Evolutionary conservation across 768 basidiomycete species (phyloP), one percentile per base, ranked within the genome.

Genomic region (Paxillus ammoniavirescens): DNA sequence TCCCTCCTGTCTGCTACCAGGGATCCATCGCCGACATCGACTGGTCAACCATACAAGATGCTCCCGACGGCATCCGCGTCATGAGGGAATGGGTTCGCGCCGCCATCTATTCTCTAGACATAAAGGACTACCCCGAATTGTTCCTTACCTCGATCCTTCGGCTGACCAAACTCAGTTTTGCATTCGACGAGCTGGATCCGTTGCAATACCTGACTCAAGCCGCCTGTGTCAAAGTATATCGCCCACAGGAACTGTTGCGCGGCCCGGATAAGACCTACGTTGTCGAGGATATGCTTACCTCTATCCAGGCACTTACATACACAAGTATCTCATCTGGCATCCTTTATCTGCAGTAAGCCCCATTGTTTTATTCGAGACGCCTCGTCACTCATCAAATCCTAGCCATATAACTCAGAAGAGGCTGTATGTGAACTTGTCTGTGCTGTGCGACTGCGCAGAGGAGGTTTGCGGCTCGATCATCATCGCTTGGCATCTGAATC

Each of bases 361-460:
- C 35, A 35, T 35, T 35, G 35, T 35, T 35, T 5, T 13, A 35
- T 13, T 14, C 35, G 35, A 12, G 35, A 35, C 12, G 13, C 35
- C 10, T 14, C 35, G 35, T 35, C 35, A 2, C 35, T 35, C 12
- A 35, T 35, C 12, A 35, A 2, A 1, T 35, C 12, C 2, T 14
- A 35, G 35, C 35, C 35, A 35, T 35, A 14, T 35, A 35, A 5
- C 12, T 35, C 10, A 12, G 4, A 35, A 35, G 4, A 63, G 77
- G 40, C 40, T 70, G 2, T 74, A 76, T 52, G 67, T 85, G 17
- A 73, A 84, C 38, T 66, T 79, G 28, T 69, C 71, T 17, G 70
- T 79, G 8, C 62, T 87, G 4, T 86, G 82, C 51, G 74, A 80
- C 49, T 66, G 78, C 41, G 54, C 82, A 14, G 86, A 87, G 36